Evolutionary conservation across 2,329 filamentous ascomycete genomes (phyloP).

Genomic region (Myriosclerotinia scirpicola): DNA sequence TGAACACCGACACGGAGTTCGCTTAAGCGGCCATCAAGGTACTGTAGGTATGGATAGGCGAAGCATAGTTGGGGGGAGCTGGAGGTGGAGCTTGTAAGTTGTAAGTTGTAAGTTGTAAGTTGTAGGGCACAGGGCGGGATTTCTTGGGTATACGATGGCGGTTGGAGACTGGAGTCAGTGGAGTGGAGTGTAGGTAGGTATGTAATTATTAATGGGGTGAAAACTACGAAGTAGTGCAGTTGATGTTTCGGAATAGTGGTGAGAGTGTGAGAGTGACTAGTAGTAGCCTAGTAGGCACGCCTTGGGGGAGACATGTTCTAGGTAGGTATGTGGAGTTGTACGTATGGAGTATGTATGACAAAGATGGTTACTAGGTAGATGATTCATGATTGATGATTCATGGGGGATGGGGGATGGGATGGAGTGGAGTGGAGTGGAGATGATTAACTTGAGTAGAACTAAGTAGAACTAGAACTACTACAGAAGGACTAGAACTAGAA

Average conservation of each 20-base stretch:
- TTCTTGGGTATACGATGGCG: background rate
- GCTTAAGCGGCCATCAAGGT: background rate
- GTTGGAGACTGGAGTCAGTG: no score
- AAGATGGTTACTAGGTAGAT: background rate
- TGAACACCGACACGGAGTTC: slow-evolving; percentile 10
- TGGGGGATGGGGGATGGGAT: background rate
- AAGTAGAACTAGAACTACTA: no score
- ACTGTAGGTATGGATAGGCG: background rate
- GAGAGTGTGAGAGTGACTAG: background rate
- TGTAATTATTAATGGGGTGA: no score
- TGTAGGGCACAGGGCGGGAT: background rate
- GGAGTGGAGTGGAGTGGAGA: background rate
- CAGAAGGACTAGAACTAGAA: background rate
- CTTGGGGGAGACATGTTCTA: background rate
- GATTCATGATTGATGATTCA: background rate
- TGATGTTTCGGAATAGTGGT: no score
- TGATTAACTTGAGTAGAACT: no score
- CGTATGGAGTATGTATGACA: background rate
- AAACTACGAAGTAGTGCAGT: no score
- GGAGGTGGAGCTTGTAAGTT: background rate
- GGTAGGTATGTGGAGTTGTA: background rate
- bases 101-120: no score
- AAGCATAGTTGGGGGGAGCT: no score
- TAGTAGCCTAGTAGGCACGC: background rate
- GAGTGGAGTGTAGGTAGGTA: no score